phyloP scores from a whole-genome alignment of 768 basidiomycete species.

The Cyathus striatus region DNA sequence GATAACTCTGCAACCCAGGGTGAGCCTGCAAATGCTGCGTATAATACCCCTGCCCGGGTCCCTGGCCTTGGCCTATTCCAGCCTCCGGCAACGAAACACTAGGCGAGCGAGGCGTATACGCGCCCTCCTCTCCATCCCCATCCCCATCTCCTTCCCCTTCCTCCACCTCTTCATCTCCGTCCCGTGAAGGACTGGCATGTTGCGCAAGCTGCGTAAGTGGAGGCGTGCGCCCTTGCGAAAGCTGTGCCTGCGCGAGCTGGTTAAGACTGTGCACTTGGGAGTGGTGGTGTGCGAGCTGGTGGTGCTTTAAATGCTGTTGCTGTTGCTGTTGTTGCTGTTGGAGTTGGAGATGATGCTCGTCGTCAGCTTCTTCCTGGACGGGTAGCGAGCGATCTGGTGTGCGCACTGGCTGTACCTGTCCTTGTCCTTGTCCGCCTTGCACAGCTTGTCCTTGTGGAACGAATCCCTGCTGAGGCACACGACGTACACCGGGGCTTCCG shows the following conservation, averaged over 20 bases:
- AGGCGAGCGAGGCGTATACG: slow-evolving; percentile 67
- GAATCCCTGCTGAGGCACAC: too few species aligned
- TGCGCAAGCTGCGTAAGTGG: too few species aligned
- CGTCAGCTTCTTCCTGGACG: slow-evolving; percentile 73
- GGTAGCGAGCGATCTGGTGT: slow-evolving; percentile 72
- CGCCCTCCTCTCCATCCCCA: slow-evolving; percentile 44
- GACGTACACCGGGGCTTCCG: too few species aligned
- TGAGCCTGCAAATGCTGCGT: too few species aligned
- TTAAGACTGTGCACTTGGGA: slow-evolving; percentile 52
- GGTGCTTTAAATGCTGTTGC: slow-evolving; percentile 25
- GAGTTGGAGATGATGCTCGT: slow-evolving; percentile 38
- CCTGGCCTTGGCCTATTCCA: too few species aligned
- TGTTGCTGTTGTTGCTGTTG: slow-evolving; percentile 32
- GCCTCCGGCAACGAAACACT: slow-evolving; percentile 50
- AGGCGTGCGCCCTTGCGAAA: slow-evolving; percentile 17
- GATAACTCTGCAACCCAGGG: too few species aligned
- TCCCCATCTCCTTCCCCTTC: slow-evolving; percentile 29
- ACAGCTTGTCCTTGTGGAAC: too few species aligned
- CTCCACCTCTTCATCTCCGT: slow-evolving; percentile 26
- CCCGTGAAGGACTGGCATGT: slow-evolving; percentile 27
- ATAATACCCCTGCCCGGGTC: too few species aligned
- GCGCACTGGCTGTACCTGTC: too few species aligned
- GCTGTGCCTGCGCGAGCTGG: too few species aligned
- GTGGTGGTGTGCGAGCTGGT: slow-evolving; percentile 35
- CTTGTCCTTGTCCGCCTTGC: too few species aligned